Evolutionary conservation across 1,284 basidiomycete genomes (phyloP), one percentile per base, ranked within the genome.

Genomic region (Heimioporus retisporus): DNA sequence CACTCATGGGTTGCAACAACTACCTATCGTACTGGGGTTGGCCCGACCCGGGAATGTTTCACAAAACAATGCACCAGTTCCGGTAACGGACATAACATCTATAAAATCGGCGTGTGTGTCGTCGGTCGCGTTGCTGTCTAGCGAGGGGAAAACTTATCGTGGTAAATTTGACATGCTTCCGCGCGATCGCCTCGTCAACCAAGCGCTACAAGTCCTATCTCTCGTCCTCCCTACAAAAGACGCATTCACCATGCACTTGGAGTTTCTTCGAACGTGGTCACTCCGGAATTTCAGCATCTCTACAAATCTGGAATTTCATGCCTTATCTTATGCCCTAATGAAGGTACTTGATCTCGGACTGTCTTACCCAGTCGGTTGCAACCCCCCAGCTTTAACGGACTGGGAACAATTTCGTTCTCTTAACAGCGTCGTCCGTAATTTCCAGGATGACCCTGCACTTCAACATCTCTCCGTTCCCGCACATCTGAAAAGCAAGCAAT

Each of bases 151-250:
- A 66, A 76, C 75, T 48, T 77, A 85, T 28, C 81, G 83, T 2
- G 77, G 85, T 4, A 83, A 81, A 43, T 78, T 91, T 43, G 84
- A 89, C 69, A 80, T 89, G 61, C 77, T 83, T 10, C 84, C 89
- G 1, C 78, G 80, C 35, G 84, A 89, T 71, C 70, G 75, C 11
- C 81, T 95, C 15, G 89, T 91, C 10, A 79, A 77, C 25, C 87
- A 90, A 66, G 87, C 86, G 55, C 79, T 96, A 35, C 83, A 88
- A 62, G 84, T 88, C 21, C 81, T 95, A 4, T 85, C 93, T 0
- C 81, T 88, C 31, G 83, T 86, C 14, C 75, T 95, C 11, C 88
- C 90, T 13, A 71, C 81, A 0, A 85, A 90, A 21, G 76, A 83
- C 6, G 86, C 85, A 44, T 91, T 90, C 70, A 73, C 77, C 6